phyloP scores from a whole-genome alignment of 768 basidiomycete genomes.

The Termitomyces sp. region DNA sequence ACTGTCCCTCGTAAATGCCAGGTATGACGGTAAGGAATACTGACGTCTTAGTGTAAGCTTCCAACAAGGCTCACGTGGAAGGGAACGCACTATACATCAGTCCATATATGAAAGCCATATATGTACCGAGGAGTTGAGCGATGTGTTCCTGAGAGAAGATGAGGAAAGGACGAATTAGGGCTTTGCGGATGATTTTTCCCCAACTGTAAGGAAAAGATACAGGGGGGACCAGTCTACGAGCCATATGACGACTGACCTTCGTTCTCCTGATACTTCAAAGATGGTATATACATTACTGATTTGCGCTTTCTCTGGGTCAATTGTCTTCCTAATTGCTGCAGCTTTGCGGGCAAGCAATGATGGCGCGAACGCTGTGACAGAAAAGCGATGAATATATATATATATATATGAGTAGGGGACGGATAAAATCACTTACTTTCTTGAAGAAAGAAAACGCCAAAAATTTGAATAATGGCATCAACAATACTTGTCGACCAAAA shows the following conservation, averaged over 20 bases:
- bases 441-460: constrained; percentile 51
- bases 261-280: constrained; percentile 33
- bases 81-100: constrained; percentile 48
- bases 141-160: constrained; percentile 60
- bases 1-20: constrained; percentile 46
- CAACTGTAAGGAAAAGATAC: constrained; percentile 33
- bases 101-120: constrained; percentile 69
- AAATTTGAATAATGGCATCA: constrained; percentile 45
- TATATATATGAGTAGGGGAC: neutral
- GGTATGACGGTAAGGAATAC: constrained; percentile 68
- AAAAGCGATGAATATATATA: neutral
- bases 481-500: constrained; percentile 66
- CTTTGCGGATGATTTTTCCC: constrained; percentile 42
- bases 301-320: constrained; percentile 43
- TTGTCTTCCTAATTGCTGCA: constrained; percentile 30
- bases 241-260: constrained; percentile 31
- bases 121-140: constrained; percentile 59
- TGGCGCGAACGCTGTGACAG: constrained; percentile 37
- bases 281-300: constrained; percentile 38
- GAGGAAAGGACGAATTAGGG: constrained; percentile 63
- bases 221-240: neutral
- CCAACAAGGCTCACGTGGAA: neutral
- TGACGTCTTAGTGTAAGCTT: constrained; percentile 16
- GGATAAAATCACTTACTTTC: constrained; percentile 43
- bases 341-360: constrained; percentile 48